These are phyloP conservation scores for Termitomyces sp. DNA, from an alignment of 768 basidiomycete species.

Conservation along the genomic window DNA sequence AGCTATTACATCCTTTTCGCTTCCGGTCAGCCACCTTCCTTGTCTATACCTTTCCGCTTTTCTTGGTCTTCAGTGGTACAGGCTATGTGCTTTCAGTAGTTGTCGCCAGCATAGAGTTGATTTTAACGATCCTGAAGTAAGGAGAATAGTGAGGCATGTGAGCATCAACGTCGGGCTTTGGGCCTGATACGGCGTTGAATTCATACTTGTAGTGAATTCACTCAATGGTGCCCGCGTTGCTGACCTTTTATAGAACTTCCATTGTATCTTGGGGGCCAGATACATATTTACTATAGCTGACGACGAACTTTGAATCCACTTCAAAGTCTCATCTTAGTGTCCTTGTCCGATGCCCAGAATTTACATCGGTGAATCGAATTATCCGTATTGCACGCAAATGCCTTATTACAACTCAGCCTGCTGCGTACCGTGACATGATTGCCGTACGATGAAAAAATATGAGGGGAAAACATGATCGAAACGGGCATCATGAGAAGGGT, in stretches of 20 bases:
- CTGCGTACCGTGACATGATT: no score
- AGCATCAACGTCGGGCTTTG: no score
- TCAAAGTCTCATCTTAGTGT: not conserved
- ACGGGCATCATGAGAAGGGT: not conserved
- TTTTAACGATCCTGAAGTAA: no score
- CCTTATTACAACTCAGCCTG: not conserved
- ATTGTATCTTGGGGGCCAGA: not conserved
- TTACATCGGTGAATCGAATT: not conserved
- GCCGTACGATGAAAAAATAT: no score
- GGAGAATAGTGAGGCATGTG: no score
- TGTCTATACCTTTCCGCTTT: no score
- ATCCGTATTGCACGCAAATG: not conserved
- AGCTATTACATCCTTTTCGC: slow-evolving; percentile 84
- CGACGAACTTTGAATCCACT: not conserved
- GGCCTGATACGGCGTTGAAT: no score
- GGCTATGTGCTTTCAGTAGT: no score
- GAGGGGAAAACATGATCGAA: no score
- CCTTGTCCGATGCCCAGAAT: not conserved
- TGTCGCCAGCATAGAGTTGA: no score
- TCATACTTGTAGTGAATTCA: not conserved
- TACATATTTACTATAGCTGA: not conserved
- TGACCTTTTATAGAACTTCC: not conserved
- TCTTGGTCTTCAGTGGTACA: no score
- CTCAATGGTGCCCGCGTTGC: no score
- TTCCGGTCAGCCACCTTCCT: slow-evolving; percentile 62